These are phyloP conservation scores for Macaranga tanarius DNA, from an alignment of 441 rosid species.

Conservation along the genomic window DNA sequence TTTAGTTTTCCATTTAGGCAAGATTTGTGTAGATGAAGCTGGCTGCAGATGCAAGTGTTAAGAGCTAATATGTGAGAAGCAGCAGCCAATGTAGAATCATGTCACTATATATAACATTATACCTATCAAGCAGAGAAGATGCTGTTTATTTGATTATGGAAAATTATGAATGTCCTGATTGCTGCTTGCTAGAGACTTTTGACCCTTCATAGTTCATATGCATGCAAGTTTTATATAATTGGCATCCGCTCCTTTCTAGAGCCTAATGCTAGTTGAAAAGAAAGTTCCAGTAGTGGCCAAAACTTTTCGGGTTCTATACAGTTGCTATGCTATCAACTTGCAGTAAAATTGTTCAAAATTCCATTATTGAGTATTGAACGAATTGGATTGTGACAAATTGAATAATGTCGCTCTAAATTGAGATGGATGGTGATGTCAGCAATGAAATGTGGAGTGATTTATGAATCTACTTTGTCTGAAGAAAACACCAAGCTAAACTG, in stretches of 20 bases:
- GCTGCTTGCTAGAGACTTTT: not conserved
- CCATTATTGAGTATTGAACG: not conserved
- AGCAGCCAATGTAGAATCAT: not conserved
- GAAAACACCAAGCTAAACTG: not conserved
- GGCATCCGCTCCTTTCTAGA: too few species aligned
- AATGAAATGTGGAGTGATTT: not conserved
- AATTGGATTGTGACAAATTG: not conserved
- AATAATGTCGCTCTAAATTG: not conserved
- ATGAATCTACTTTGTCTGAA: not conserved
- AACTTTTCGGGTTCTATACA: not conserved
- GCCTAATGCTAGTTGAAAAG: not conserved
- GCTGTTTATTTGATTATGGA: not conserved
- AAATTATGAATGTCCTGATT: too few species aligned
- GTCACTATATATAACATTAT: conserved; percentile 8
- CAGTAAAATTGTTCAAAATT: not conserved
- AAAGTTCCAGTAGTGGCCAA: not conserved
- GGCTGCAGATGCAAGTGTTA: not conserved
- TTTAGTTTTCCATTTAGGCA: not conserved
- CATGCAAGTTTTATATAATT: too few species aligned
- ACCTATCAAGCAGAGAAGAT: conserved; percentile 14
- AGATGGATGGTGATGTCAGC: not conserved
- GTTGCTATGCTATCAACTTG: not conserved
- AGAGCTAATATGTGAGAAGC: not conserved
- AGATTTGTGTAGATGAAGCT: not conserved
- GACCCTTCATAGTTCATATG: too few species aligned